phyloP scores from a whole-genome alignment of 2,329 filamentous ascomycete genomes.

The Didymella sp. region DNA sequence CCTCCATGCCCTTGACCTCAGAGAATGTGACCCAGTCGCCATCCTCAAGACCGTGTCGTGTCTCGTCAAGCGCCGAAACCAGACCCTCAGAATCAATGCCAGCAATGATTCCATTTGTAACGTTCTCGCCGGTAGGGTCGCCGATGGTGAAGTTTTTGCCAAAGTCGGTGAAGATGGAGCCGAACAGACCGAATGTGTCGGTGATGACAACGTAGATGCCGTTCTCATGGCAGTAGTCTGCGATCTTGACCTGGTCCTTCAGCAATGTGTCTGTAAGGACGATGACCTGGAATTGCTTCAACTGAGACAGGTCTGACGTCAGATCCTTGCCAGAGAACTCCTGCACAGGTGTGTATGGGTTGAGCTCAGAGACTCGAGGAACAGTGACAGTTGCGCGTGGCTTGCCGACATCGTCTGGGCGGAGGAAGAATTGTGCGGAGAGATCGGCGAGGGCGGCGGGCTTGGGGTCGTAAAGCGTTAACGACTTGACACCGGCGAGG shows the following conservation, averaged over 20 bases:
- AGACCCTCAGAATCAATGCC: conserved; percentile 87
- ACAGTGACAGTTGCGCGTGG: conserved; percentile 85
- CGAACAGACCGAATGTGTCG: conserved; percentile 93
- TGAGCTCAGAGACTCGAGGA: conserved; percentile 90
- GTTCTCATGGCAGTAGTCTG: conserved; percentile 93
- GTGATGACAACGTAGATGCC: conserved; percentile 88
- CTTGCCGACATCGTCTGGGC: conserved; percentile 86
- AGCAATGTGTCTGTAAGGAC: conserved; percentile 87
- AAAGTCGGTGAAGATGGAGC: conserved; percentile 96
- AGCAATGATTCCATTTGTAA: conserved; percentile 85
- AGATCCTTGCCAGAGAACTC: conserved; percentile 72
- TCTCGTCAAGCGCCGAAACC: conserved; percentile 93
- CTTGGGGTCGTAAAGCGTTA: conserved; percentile 89
- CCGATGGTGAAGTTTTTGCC: conserved; percentile 90
- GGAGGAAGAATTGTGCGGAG: conserved; percentile 97
- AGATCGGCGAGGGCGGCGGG: conserved; percentile 86
- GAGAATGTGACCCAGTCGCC: conserved; percentile 96
- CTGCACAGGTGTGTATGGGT: conserved; percentile 91
- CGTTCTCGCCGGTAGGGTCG: conserved; percentile 89
- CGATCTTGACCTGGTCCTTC: conserved; percentile 80
- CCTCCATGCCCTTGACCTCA: conserved; percentile 91
- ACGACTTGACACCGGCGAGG: conserved; percentile 95
- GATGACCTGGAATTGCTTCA: conserved; percentile 91
- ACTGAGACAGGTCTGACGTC: conserved; percentile 75
- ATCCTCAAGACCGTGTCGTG: conserved; percentile 92